A percentile compares a stretch with the other conserved stretches of the same genome.
phyloP scores from a whole-genome alignment of 768 basidiomycete genomes.

The Filobasidium wieringae region DNA sequence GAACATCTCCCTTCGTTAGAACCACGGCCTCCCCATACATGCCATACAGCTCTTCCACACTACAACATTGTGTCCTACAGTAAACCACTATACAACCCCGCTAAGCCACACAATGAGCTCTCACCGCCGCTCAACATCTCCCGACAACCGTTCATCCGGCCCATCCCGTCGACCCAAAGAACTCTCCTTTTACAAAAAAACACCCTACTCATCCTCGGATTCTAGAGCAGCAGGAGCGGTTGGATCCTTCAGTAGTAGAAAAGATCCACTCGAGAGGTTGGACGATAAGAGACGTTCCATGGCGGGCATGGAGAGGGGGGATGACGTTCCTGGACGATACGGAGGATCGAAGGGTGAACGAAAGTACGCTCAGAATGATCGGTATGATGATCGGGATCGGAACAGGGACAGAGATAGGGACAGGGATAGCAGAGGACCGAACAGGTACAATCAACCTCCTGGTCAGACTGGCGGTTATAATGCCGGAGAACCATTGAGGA shows the following conservation, averaged over 20 bases:
- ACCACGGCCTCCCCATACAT: too few relatives aligned
- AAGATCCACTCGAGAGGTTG: conserved; percentile 30
- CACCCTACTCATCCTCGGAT: conserved; percentile 18
- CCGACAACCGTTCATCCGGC: conserved; percentile 10
- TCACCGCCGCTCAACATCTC: conserved; percentile 18
- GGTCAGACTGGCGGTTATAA: conserved; percentile 1
- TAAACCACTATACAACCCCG: too few relatives aligned
- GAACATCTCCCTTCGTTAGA: too few relatives aligned
- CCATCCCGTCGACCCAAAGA: conserved; percentile 27
- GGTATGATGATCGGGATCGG: conserved; percentile 12
- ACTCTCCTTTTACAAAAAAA: conserved; percentile 39
- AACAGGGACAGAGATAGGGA: conserved; percentile 4
- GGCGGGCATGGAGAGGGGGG: conserved; percentile 15
- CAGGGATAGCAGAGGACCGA: background rate
- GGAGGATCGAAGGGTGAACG: conserved; percentile 18
- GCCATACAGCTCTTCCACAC: too few relatives aligned
- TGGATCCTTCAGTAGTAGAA: conserved; percentile 20
- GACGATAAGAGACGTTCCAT: conserved; percentile 17
- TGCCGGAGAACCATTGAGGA: conserved; percentile 7
- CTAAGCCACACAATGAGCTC: background rate
- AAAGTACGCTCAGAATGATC: background rate
- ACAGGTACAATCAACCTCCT: background rate
- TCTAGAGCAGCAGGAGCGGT: background rate
- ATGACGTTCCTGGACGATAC: conserved; percentile 29
- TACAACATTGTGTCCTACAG: too few relatives aligned